Percentiles rank a stretch among this genome's conserved stretches.
These are phyloP conservation scores for Cenchrus americanus DNA, from an alignment of 176 grass and related monocot species.

Conservation along the genomic window DNA sequence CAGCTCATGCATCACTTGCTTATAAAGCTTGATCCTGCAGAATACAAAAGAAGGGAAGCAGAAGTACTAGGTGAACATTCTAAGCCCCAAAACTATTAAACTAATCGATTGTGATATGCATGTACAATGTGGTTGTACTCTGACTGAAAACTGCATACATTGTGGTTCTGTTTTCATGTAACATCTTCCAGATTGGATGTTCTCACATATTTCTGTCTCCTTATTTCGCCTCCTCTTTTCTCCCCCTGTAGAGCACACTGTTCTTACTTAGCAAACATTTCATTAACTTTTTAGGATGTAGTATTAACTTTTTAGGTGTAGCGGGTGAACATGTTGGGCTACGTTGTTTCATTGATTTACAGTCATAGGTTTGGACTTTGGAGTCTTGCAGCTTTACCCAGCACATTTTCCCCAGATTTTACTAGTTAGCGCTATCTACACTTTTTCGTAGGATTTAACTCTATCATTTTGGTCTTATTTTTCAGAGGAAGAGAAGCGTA, in stretches of 20 bases:
- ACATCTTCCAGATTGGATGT: not conserved
- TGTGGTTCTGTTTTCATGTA: not conserved
- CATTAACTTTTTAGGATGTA: slow-evolving; percentile 2
- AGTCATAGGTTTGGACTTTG: not conserved
- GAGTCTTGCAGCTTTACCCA: not conserved
- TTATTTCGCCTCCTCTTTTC: not conserved
- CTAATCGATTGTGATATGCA: not conserved
- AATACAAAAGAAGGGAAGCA: slow-evolving; percentile 78
- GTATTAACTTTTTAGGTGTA: not conserved
- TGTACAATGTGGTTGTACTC: not conserved
- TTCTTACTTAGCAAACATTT: slow-evolving; percentile 3
- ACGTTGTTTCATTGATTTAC: not conserved
- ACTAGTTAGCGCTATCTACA: not conserved
- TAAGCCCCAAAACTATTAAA: not conserved
- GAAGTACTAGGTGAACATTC: slow-evolving; percentile 72
- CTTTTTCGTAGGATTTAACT: slow-evolving; percentile 40
- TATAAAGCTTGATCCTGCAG: slow-evolving; percentile 74
- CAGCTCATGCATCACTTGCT: slow-evolving; percentile 82
- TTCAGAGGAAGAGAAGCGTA: slow-evolving; percentile 72
- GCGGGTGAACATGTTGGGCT: no score
- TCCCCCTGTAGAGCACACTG: not conserved
- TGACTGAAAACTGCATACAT: not conserved
- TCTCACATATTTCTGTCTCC: slow-evolving; percentile 1
- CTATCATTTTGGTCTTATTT: slow-evolving; percentile 30
- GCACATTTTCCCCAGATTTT: slow-evolving; percentile 22